phyloP scores from a whole-genome alignment of 805 yeast genomes.

The Candida jianshihensis region DNA sequence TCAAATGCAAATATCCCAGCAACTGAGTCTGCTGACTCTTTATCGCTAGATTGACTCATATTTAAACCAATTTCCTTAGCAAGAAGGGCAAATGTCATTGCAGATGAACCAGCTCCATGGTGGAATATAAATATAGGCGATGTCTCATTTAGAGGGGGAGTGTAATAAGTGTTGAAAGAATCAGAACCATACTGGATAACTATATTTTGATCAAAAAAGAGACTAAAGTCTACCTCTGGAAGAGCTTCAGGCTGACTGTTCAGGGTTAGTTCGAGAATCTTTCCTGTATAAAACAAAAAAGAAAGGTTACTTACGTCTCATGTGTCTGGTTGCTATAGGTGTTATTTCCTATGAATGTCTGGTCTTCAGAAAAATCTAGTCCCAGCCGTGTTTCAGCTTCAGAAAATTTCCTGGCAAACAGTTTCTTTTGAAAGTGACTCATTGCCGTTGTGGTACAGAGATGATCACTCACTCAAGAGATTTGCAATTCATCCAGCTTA shows the following conservation, averaged over 20 bases:
- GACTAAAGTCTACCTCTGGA: slow-evolving; percentile 29
- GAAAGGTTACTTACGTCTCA: too few relatives aligned
- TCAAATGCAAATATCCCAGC: slow-evolving; percentile 73
- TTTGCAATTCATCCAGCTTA: too few relatives aligned
- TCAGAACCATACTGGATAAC: slow-evolving; percentile 14
- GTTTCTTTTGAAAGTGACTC: slow-evolving; percentile 9
- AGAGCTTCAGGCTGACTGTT: too few relatives aligned
- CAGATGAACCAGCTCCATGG: slow-evolving; percentile 95
- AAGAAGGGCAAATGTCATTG: slow-evolving; percentile 63
- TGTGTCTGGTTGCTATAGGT: background rate
- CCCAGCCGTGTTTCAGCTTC: slow-evolving; percentile 5
- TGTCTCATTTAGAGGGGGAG: slow-evolving; percentile 36
- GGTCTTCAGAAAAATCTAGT: slow-evolving; percentile 1
- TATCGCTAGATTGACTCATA: slow-evolving; percentile 12
- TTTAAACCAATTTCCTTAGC: slow-evolving; percentile 27
- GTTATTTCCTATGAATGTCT: background rate
- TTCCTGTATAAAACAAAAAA: too few relatives aligned
- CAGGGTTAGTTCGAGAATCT: too few relatives aligned
- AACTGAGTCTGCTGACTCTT: slow-evolving; percentile 22
- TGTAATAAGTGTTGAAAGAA: slow-evolving; percentile 49
- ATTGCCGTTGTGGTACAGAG: slow-evolving; percentile 1
- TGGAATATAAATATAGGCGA: slow-evolving; percentile 66
- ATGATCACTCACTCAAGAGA: too few relatives aligned
- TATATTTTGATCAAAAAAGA: slow-evolving; percentile 27
- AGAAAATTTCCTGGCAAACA: slow-evolving; percentile 9